Percentiles rank a stretch among this genome's conserved stretches.
Conservation (phyloP, 352 stramenopile species). For the Pythium brachiatum region DNA sequence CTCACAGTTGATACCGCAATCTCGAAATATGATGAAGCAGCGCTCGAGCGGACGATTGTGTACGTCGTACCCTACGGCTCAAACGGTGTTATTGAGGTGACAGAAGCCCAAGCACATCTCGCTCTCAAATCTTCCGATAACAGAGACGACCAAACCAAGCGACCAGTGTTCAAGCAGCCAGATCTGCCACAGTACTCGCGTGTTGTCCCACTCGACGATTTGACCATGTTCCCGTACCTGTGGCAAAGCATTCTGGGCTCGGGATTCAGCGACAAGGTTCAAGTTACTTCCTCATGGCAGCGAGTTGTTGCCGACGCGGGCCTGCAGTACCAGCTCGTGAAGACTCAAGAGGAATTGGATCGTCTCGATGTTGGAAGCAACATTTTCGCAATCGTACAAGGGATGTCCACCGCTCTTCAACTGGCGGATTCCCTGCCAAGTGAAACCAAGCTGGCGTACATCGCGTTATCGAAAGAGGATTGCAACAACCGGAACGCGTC, state of each 20-base stretch:
- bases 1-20: conserved; percentile 34
- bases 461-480: conserved; percentile 48
- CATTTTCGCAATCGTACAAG: conserved; percentile 26
- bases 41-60: conserved; percentile 25
- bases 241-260: conserved; percentile 56
- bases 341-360: conserved; percentile 34
- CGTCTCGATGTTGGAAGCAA: conserved; percentile 35
- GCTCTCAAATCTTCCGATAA: background rate
- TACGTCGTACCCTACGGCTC: conserved; percentile 45
- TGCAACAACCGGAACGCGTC: conserved; percentile 48
- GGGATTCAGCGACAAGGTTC: conserved; percentile 35
- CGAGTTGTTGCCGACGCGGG: conserved; percentile 13
- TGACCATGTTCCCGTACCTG: conserved; percentile 59
- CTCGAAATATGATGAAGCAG: conserved; percentile 7
- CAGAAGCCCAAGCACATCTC: background rate
- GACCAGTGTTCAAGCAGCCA: background rate
- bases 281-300: conserved; percentile 17
- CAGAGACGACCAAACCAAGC: background rate
- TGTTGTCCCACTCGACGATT: conserved; percentile 37
- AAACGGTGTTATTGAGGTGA: conserved; percentile 10
- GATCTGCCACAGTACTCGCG: conserved; percentile 29
- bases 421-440: conserved; percentile 35
- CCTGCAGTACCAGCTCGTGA: conserved; percentile 41
- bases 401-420: conserved; percentile 22
- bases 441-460: conserved; percentile 36